Percentiles rank a stretch among this genome's conserved stretches.
Evolutionary conservation across 2,329 filamentous ascomycete species (phyloP).

Genomic region (Exutisphaerella laricina): DNA sequence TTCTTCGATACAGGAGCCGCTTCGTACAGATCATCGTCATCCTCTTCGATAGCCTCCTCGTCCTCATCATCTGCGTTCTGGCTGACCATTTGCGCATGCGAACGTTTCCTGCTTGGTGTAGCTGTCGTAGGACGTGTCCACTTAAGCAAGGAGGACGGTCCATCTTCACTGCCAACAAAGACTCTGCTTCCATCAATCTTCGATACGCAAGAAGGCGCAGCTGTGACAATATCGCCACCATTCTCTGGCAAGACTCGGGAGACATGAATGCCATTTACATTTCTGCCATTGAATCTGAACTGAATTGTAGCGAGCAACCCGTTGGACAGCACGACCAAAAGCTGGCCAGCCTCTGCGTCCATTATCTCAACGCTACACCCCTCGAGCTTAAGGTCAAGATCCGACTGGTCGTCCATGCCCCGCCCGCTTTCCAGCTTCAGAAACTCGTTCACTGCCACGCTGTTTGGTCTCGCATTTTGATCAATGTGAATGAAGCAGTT

Average conservation of each 20-base stretch:
- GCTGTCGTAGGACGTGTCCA: conserved; percentile 64
- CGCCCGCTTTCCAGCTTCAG: conserved; percentile 78
- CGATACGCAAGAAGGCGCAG: conserved; percentile 62
- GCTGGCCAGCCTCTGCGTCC: conserved; percentile 69
- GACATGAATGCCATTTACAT: conserved; percentile 79
- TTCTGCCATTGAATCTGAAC: conserved; percentile 84
- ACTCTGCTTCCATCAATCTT: conserved; percentile 62
- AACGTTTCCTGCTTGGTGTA: conserved; percentile 58
- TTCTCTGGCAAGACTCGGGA: conserved; percentile 57
- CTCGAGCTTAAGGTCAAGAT: conserved; percentile 74
- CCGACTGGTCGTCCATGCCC: conserved; percentile 77
- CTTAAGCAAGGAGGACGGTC: conserved; percentile 73
- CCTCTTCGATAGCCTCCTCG: conserved; percentile 52
- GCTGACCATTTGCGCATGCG: conserved; percentile 54
- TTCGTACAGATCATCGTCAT: conserved; percentile 59
- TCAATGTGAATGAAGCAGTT: conserved; percentile 95
- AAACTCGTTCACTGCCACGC: conserved; percentile 87
- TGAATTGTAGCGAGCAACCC: conserved; percentile 69
- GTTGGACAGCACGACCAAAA: conserved; percentile 73
- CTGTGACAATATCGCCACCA: conserved; percentile 58
- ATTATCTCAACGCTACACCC: conserved; percentile 72
- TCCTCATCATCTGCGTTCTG: conserved; percentile 48
- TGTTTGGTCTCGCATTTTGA: conserved; percentile 88
- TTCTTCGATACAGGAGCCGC: conserved; percentile 48
- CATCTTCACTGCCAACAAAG: conserved; percentile 80